phyloP scores from a whole-genome alignment of 2,329 filamentous ascomycete genomes.

The Chlorencoelia australis region DNA sequence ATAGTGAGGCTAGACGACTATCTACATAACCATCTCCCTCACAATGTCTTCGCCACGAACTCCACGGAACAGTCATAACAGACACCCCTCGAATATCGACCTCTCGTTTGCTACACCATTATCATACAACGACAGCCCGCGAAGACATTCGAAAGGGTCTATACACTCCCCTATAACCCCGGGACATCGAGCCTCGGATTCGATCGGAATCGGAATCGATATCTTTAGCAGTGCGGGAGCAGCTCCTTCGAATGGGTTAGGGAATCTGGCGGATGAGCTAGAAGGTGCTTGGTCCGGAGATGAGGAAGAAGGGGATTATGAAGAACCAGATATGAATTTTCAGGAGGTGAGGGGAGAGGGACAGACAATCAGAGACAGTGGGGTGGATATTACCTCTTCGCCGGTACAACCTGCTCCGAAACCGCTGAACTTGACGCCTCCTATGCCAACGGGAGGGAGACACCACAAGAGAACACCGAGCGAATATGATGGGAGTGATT shows the following conservation, averaged over 20 bases:
- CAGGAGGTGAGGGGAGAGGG: conserved; percentile 25
- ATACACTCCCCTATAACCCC: conserved; percentile 22
- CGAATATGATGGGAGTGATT: conserved; percentile 65
- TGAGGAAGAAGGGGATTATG: conserved; percentile 45
- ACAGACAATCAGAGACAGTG: conserved; percentile 27
- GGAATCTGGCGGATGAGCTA: conserved; percentile 72
- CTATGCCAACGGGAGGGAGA: conserved; percentile 9
- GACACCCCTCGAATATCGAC: conserved; percentile 46
- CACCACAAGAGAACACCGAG: conserved; percentile 42
- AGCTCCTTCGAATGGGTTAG: conserved; percentile 46
- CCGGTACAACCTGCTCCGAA: conserved; percentile 14
- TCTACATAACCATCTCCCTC: conserved; percentile 11
- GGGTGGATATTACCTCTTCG: conserved; percentile 24
- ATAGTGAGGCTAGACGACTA: conserved; percentile 8
- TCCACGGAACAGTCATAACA: conserved; percentile 49
- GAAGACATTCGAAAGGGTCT: conserved; percentile 24
- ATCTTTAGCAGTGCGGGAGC: conserved; percentile 30
- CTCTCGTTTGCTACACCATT: conserved; percentile 26
- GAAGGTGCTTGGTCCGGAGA: conserved; percentile 63
- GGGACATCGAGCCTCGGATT: conserved; percentile 9
- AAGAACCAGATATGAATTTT: conserved; percentile 35
- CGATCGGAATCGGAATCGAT: conserved; percentile 15
- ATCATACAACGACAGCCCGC: conserved; percentile 16
- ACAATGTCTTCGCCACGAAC: conserved; percentile 41
- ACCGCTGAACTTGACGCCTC: conserved; percentile 15